Conservation (phyloP, 2,329 filamentous ascomycete species). For the Cytospora paraplurivora region DNA sequence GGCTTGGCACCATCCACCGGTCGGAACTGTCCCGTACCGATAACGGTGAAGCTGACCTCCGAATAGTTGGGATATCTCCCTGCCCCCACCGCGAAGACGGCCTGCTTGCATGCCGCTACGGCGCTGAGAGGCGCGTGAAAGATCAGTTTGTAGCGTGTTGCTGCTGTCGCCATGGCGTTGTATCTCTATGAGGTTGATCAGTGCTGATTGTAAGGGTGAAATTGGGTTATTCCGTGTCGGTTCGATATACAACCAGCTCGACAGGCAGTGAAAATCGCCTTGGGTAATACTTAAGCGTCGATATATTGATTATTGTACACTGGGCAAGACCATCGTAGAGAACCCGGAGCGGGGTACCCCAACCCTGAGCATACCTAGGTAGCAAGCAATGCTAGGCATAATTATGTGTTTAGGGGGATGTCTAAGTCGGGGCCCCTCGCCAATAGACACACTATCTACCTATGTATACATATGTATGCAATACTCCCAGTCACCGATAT, state of each 20-base stretch:
- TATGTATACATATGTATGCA: too few species aligned
- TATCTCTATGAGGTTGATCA: not conserved
- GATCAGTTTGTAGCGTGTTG: conserved; percentile 41
- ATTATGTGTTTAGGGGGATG: too few species aligned
- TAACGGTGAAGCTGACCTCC: conserved; percentile 53
- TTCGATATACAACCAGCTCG: not conserved
- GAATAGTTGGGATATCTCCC: conserved; percentile 58
- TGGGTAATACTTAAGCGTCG: too few species aligned
- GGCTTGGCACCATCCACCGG: conserved; percentile 64
- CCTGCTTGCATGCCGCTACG: conserved; percentile 54
- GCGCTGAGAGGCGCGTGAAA: conserved; percentile 52
- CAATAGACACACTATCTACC: too few species aligned
- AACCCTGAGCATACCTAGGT: too few species aligned
- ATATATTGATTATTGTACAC: too few species aligned
- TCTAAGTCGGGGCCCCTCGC: too few species aligned
- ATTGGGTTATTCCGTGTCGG: not conserved
- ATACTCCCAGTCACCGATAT: too few species aligned
- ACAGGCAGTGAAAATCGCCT: too few species aligned
- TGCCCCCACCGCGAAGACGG: conserved; percentile 61
- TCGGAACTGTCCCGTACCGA: conserved; percentile 66
- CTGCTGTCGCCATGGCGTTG: conserved; percentile 14
- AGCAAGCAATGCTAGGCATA: too few species aligned
- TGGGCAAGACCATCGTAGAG: too few species aligned
- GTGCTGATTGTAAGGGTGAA: not conserved
- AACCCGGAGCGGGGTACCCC: too few species aligned